A percentile compares a stretch with the other conserved stretches of the same genome.
Conservation (phyloP, 306 rosid species). For the Vigna hirtella region DNA sequence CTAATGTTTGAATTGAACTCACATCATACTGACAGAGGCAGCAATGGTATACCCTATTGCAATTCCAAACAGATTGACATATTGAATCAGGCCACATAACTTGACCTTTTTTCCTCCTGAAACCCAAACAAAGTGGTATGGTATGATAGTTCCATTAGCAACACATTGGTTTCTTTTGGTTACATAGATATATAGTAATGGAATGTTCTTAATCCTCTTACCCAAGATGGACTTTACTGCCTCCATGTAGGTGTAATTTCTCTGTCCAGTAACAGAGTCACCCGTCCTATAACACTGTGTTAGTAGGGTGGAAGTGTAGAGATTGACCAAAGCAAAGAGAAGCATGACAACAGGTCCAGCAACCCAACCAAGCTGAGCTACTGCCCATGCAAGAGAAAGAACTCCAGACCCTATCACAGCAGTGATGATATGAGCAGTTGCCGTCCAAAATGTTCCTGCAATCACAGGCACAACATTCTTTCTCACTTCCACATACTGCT, state of each 20-base stretch:
- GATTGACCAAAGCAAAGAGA: conserved; percentile 70
- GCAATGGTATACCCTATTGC: conserved; percentile 81
- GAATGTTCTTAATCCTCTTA: conserved; percentile 16
- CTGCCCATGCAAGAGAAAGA: conserved; percentile 80
- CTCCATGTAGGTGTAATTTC: conserved; percentile 85
- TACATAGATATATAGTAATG: background rate
- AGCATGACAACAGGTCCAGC: conserved; percentile 66
- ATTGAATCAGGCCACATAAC: conserved; percentile 71
- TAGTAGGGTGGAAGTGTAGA: conserved; percentile 68
- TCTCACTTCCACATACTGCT: too few species aligned
- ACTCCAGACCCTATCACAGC: conserved; percentile 87
- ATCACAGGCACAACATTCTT: background rate
- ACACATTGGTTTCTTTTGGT: background rate
- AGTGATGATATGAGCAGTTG: conserved; percentile 75
- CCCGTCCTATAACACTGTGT: conserved; percentile 65
- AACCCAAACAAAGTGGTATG: conserved; percentile 27
- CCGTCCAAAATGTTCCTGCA: conserved; percentile 80
- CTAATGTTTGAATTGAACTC: conserved; percentile 41
- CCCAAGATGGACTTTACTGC: conserved; percentile 79
- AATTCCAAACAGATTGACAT: conserved; percentile 70
- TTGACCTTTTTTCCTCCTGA: conserved; percentile 72
- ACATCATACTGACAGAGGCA: conserved; percentile 91
- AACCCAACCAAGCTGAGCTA: conserved; percentile 84
- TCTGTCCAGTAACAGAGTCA: conserved; percentile 63
- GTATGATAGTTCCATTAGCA: conserved; percentile 3